Conservation (phyloP, 2,329 filamentous ascomycete genomes). For the Hawksworthiomyces lignivorus region DNA sequence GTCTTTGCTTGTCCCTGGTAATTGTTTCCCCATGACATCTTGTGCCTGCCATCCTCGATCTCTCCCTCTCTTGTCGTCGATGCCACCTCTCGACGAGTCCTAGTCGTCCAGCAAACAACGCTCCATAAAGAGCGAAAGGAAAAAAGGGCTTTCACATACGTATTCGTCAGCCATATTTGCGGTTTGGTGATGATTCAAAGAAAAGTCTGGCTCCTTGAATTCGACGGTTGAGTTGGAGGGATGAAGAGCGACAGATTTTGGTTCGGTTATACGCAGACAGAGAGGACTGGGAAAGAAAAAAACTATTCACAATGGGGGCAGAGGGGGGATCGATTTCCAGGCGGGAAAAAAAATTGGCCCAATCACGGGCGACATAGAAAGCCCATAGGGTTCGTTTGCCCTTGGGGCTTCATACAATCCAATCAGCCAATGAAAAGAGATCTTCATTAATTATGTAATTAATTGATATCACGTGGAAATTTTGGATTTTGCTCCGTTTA, state of each 20-base stretch:
- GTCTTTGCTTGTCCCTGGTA: too few species aligned
- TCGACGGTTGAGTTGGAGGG: slow-evolving; percentile 25
- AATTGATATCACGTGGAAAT: too few species aligned
- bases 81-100: not conserved
- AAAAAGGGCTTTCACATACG: slow-evolving; percentile 16
- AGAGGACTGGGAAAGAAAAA: slow-evolving; percentile 7
- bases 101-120: too few species aligned
- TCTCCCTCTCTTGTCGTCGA: not conserved
- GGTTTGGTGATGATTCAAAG: slow-evolving; percentile 31
- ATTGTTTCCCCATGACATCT: not conserved
- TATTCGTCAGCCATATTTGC: slow-evolving; percentile 68
- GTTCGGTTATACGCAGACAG: not conserved
- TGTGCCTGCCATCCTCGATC: not conserved
- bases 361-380: not conserved
- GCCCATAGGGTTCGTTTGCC: slow-evolving; percentile 13
- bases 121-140: slow-evolving; percentile 1
- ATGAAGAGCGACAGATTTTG: slow-evolving; percentile 16
- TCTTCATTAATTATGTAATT: too few species aligned
- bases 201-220: slow-evolving; percentile 25
- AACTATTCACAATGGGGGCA: not conserved
- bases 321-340: not conserved
- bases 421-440: too few species aligned
- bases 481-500: too few species aligned
- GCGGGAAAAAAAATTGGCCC: slow-evolving; percentile 5
- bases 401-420: slow-evolving; percentile 4